Conservation (phyloP, 2,329 filamentous ascomycete species). For the Alternaria dauci region DNA sequence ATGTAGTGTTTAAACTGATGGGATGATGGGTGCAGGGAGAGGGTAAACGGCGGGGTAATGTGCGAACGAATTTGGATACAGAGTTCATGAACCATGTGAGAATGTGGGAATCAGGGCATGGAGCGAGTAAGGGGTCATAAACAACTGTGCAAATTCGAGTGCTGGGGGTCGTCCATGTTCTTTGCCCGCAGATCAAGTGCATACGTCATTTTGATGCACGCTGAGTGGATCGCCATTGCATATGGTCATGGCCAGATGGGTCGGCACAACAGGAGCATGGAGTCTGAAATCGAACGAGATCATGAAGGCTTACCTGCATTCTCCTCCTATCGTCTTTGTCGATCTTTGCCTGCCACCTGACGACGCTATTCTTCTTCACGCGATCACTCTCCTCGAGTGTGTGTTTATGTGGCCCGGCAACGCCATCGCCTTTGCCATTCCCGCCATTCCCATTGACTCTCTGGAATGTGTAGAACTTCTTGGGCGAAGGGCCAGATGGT, state of each 20-base stretch:
- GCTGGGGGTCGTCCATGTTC: slow-evolving; percentile 2
- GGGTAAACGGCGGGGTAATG: background rate
- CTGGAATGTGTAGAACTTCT: slow-evolving; percentile 72
- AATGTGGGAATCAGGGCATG: background rate
- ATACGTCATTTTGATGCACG: slow-evolving; percentile 1
- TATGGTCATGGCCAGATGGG: slow-evolving; percentile 5
- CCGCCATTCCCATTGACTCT: slow-evolving; percentile 79
- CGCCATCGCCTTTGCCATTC: slow-evolving; percentile 74
- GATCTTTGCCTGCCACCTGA: slow-evolving; percentile 69
- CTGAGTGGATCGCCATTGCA: slow-evolving; percentile 9
- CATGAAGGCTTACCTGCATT: slow-evolving; percentile 43
- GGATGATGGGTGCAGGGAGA: background rate
- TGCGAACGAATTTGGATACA: background rate
- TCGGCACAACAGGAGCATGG: slow-evolving; percentile 6
- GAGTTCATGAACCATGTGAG: slow-evolving; percentile 15
- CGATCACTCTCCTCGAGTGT: slow-evolving; percentile 76
- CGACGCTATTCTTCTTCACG: slow-evolving; percentile 82
- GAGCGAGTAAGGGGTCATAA: background rate
- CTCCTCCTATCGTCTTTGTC: slow-evolving; percentile 71
- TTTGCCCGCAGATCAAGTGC: slow-evolving; percentile 19
- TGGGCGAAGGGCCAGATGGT: slow-evolving; percentile 16
- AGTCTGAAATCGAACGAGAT: background rate
- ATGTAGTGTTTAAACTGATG: background rate
- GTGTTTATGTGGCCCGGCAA: slow-evolving; percentile 78
- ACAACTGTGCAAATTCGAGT: slow-evolving; percentile 4